These are phyloP conservation scores for Metschnikowia colocasiae DNA, from an alignment of 805 yeast genomes.

Conservation along the genomic window DNA sequence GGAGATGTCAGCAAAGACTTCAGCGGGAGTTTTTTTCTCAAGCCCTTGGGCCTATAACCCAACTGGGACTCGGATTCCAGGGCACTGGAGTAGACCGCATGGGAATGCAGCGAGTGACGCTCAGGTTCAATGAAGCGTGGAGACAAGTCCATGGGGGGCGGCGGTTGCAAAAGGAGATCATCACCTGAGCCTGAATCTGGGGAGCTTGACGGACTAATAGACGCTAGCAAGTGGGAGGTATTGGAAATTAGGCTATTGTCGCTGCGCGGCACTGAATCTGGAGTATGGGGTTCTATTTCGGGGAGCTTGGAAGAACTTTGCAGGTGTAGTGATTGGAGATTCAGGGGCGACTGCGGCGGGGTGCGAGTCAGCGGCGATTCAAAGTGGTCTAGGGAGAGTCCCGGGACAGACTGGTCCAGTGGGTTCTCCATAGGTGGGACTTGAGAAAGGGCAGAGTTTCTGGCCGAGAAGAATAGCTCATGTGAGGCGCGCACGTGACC, in stretches of 20 bases:
- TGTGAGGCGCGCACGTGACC: neutral
- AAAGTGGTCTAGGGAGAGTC: neutral
- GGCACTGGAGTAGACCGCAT: conserved; percentile 18
- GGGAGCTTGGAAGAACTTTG: neutral
- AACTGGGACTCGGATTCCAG: conserved; percentile 18
- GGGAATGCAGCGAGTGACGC: neutral
- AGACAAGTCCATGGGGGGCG: neutral
- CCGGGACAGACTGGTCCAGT: conserved; percentile 1
- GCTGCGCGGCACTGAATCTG: conserved; percentile 2
- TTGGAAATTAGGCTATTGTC: conserved; percentile 1
- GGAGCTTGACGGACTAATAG: conserved; percentile 1
- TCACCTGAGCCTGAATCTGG: neutral
- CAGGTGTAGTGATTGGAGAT: neutral
- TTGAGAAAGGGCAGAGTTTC: neutral
- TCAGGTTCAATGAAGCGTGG: neutral
- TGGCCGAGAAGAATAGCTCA: neutral
- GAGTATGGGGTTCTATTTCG: conserved; percentile 1
- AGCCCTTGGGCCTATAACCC: conserved; percentile 8
- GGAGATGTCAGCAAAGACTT: conserved; percentile 1
- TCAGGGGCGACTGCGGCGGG: neutral
- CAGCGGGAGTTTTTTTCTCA: conserved; percentile 1
- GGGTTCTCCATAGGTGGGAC: conserved; percentile 3
- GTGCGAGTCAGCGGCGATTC: neutral
- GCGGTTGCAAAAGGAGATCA: neutral
- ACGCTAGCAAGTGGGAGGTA: neutral